Conservation (phyloP, 1,284 basidiomycete genomes). For the Rhodotorula sp. region DNA sequence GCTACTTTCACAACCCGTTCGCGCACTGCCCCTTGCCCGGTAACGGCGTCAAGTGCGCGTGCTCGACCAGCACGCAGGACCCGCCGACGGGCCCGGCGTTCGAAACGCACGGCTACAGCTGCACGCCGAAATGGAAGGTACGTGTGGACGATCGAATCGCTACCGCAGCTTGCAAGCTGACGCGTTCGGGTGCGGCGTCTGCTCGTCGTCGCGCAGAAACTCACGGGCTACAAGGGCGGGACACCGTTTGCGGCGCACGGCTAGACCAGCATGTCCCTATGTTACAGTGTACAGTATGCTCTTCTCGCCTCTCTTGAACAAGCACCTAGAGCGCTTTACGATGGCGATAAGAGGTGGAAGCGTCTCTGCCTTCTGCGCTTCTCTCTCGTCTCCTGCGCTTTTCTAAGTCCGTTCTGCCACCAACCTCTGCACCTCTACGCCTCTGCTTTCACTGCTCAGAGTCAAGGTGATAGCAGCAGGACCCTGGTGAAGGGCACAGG, state of each 20-base stretch:
- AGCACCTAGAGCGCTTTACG: too few species aligned
- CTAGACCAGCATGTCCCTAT: too few species aligned
- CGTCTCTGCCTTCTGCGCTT: too few species aligned
- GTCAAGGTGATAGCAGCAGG: too few species aligned
- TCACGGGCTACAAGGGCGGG: not conserved
- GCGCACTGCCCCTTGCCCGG: conserved; percentile 52
- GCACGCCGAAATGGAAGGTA: conserved; percentile 19
- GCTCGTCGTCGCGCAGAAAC: not conserved
- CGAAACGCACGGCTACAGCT: conserved; percentile 22
- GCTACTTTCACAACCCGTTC: conserved; percentile 13
- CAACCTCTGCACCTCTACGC: too few species aligned
- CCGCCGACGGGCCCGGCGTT: not conserved
- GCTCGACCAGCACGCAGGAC: conserved; percentile 27
- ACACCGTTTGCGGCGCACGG: not conserved
- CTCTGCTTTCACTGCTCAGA: too few species aligned
- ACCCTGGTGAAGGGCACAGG: too few species aligned
- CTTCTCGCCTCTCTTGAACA: too few species aligned
- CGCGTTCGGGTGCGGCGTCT: not conserved
- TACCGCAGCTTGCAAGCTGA: not conserved
- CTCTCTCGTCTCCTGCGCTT: too few species aligned
- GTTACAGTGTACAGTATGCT: too few species aligned
- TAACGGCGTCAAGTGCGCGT: conserved; percentile 42
- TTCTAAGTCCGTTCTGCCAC: too few species aligned
- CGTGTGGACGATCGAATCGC: not conserved
- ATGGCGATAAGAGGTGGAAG: too few species aligned